Base-by-base conservation (phyloP, 768 basidiomycete species). In the Lentinula aciculospora region DNA sequence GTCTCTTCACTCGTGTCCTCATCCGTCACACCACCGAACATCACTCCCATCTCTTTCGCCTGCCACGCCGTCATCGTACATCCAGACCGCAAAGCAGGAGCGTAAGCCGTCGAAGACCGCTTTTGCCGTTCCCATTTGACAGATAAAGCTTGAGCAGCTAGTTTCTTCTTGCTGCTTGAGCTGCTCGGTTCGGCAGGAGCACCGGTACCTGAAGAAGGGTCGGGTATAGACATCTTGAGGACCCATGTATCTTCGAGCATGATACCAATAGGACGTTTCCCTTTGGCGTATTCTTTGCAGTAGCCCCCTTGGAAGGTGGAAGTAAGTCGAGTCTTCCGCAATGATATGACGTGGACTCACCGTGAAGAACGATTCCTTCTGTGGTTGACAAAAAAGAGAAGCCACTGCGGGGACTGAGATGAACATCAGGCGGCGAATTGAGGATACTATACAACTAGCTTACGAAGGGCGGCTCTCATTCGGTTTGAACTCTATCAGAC, bases 201-300 rank as follows among this genome's bases (percentile, higher is more conserved):
- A 37, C 3, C 10, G 21, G 39, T 8, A 23, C 36, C 28, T 39
- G 53, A 27, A 8, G 25, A 15, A 10, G 50, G 13, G 19, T 23
- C 40, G 46, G 40, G 25, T 13, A n/a, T 49, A 37, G 34, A 57
- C 47, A 19, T 36, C 88, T 82, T 81, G 5, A 97, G 76, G 53
- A 94, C 76, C 94, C 93, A 97, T 0, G 89, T 92, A 65, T 97
- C 93, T 17, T 93, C 91, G 5, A 95, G 76, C 74, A 90, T 92
- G n/a, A 93, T 76, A 0, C 94, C 94, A 12, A 92, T 73, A 0
- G 89, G 86, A 1, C 89, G 83, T 65, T 92, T 92, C 2, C 92
- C 92, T 66, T 94, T 94, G 21, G 71, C 65, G 63, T 94, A 95
- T 70, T 92, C 89, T 68, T 97, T 95, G 67, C 88, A 92, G 67